phyloP scores from a whole-genome alignment of 768 basidiomycete genomes.

The Amanita pallidorosea region DNA sequence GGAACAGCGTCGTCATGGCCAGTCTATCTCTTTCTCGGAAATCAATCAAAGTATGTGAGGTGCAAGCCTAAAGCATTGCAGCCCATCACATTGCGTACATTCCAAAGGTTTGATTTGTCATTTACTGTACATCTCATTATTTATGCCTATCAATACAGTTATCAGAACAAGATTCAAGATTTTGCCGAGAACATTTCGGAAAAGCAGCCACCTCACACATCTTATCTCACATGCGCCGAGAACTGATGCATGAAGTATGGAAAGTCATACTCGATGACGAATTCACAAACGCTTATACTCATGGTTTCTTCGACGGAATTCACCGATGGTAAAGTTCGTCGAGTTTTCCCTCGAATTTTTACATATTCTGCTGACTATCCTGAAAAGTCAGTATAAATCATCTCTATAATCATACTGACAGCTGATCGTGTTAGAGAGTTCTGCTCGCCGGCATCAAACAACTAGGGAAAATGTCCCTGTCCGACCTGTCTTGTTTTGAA shows the following conservation, averaged over 20 bases:
- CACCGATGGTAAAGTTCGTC: too few relatives aligned
- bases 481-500: too few relatives aligned
- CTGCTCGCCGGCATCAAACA: too few relatives aligned
- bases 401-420: too few relatives aligned
- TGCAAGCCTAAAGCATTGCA: conserved; percentile 5
- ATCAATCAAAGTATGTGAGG: background rate
- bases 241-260: conserved; percentile 24
- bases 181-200: background rate
- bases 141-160: conserved; percentile 14
- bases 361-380: too few relatives aligned
- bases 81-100: conserved; percentile 29
- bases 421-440: too few relatives aligned
- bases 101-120: conserved; percentile 19
- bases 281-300: conserved; percentile 19
- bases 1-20: background rate
- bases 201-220: background rate
- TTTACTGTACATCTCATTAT: background rate
- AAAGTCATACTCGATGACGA: conserved; percentile 20
- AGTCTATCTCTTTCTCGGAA: background rate
- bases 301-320: conserved; percentile 22
- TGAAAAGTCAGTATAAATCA: too few relatives aligned
- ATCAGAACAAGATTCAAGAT: conserved; percentile 17
- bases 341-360: too few relatives aligned
- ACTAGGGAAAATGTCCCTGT: too few relatives aligned
- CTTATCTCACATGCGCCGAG: conserved; percentile 17